phyloP scores from a whole-genome alignment of 192 early-diverging fungal species.

The Tieghemiomyces parasiticus region DNA sequence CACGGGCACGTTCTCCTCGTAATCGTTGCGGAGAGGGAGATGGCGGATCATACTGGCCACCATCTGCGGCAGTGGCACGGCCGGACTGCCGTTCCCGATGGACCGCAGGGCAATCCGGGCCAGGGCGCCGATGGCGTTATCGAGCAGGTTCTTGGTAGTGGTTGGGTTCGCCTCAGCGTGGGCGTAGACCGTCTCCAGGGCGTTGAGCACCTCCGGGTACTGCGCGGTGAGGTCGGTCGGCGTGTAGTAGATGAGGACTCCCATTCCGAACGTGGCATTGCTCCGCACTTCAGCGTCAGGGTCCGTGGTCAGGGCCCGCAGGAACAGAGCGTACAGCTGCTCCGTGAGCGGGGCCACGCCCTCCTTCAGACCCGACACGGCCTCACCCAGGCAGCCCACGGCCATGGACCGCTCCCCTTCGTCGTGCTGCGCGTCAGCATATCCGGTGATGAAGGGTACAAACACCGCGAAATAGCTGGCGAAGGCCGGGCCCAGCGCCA shows the following conservation, averaged over 20 bases:
- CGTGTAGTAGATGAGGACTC: constrained; percentile 49
- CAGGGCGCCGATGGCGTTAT: constrained; percentile 72
- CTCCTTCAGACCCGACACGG: constrained; percentile 42
- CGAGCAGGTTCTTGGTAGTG: constrained; percentile 33
- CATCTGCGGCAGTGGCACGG: constrained; percentile 53
- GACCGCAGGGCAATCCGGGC: constrained; percentile 54
- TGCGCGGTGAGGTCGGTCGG: constrained; percentile 51
- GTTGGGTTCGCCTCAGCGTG: constrained; percentile 22
- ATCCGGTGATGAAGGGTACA: constrained; percentile 64
- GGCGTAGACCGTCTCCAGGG: constrained; percentile 47
- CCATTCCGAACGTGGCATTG: constrained; percentile 73
- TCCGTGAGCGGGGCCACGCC: constrained; percentile 38
- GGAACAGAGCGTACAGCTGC: constrained; percentile 49
- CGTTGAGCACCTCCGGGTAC: constrained; percentile 42
- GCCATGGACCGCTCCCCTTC: constrained; percentile 79
- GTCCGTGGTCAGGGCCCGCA: constrained; percentile 57
- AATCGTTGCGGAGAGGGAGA: constrained; percentile 61
- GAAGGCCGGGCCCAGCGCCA: constrained; percentile 59
- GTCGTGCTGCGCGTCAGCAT: constrained; percentile 47
- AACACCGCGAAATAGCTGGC: constrained; percentile 59
- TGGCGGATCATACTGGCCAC: constrained; percentile 47
- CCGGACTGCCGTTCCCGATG: too few relatives aligned
- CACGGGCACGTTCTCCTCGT: constrained; percentile 61
- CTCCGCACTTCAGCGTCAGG: constrained; percentile 69
- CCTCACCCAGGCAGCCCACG: constrained; percentile 75